Base-by-base conservation (phyloP, 495 filamentous ascomycete genomes). In the Penicillium psychrofluorescens region DNA sequence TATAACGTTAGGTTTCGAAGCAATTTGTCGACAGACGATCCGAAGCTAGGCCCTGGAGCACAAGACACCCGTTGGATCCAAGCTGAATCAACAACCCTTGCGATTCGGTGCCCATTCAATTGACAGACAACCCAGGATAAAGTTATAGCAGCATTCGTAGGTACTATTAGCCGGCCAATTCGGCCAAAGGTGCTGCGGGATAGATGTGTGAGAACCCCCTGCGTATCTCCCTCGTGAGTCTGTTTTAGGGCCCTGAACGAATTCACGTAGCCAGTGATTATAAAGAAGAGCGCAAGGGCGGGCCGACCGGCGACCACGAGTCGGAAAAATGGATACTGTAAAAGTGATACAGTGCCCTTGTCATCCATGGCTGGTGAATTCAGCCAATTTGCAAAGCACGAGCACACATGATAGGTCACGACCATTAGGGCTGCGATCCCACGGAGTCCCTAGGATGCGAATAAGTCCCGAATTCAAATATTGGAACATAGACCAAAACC, bases 251-350 rank as follows among this genome's bases (percentile, higher is more conserved):
- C 35, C 22, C 41, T 22, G 40, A 47, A 33, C 7, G 44, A 51
- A 7, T 48, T 51, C 35, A 51, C 49, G 34, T 51, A 51, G 36
- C 49, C 49, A 11, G 49, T 44, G 7, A 51, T 43, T 4, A 51
- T 11, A 15, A 51, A 51, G 31, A 51, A 51, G 4, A 47, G 44
- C 10, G 49, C 31, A 22, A 51, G 36, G 6, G 49, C 40, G 36
- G 27, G 14, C 2, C 49, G 49, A 16, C 49, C 49, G 12, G 15
- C 44, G 12, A 40, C 31, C 1, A 51, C 30, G 9, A 51, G 36
- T 32, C 49, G 49, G 7, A 51, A 13, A 11, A 51, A 47, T 11
- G 49, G 49, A 14, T 51, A 47, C 13, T 51, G 49, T 13, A 51
- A 43, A 2, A 51, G 10, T 11, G 9, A 43, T 11, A 38, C 36